Evolutionary conservation across 495 filamentous ascomycete species (phyloP).

Genomic region (Penicillium bialowiezense): DNA sequence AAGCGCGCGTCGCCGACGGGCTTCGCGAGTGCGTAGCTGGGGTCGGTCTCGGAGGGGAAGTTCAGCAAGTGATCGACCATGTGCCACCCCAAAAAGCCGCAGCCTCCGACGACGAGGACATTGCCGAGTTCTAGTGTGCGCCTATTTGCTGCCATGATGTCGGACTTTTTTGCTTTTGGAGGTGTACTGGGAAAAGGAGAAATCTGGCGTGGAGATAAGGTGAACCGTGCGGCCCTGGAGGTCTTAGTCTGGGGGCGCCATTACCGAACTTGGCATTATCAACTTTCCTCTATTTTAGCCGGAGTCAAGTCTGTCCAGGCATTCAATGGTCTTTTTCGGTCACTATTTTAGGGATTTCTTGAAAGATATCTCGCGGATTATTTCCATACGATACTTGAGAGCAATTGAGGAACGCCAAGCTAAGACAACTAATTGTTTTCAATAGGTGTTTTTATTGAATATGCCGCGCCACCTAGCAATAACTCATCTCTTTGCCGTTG

Average conservation of each 20-base stretch:
- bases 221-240: conserved; percentile 17
- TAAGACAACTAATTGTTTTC: too few species aligned
- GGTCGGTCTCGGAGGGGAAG: conserved; percentile 48
- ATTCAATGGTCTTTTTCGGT: too few species aligned
- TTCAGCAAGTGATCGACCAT: conserved; percentile 56
- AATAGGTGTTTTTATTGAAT: too few species aligned
- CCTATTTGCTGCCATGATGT: conserved; percentile 33
- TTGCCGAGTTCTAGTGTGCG: conserved; percentile 41
- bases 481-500: too few species aligned
- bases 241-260: conserved; percentile 4
- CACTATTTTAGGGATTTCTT: too few species aligned
- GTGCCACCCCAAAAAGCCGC: conserved; percentile 58
- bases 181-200: conserved; percentile 14
- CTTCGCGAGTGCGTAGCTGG: conserved; percentile 41
- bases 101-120: conserved; percentile 57
- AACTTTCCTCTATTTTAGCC: not conserved
- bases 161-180: not conserved
- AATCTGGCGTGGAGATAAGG: conserved; percentile 13
- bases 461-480: too few species aligned
- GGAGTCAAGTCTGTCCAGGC: too few species aligned
- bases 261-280: not conserved
- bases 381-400: too few species aligned
- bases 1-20: conserved; percentile 38
- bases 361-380: too few species aligned
- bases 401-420: too few species aligned